A percentile compares a stretch with the other conserved stretches of the same genome.
These are phyloP conservation scores for Ailanthus altissimus DNA, from an alignment of 345 rosid genomes.

Conservation along the genomic window DNA sequence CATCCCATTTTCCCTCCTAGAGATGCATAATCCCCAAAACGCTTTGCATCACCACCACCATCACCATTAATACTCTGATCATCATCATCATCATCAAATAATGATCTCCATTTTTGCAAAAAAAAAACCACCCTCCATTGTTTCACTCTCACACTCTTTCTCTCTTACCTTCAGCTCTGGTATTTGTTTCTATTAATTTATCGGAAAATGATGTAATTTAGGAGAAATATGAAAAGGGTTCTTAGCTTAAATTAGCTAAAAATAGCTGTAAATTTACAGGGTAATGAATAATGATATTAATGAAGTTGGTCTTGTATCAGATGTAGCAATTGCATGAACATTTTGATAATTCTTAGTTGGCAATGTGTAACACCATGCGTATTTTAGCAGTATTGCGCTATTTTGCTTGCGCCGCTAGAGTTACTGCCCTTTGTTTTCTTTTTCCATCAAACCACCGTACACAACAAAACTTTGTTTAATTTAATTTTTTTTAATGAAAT, in stretches of 20 bases:
- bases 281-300: not conserved
- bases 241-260: not conserved
- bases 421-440: not conserved
- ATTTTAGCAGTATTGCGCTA: not conserved
- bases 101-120: not conserved
- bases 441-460: not conserved
- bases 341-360: conserved; percentile 17
- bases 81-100: too few relatives aligned
- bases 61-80: not conserved
- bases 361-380: not conserved
- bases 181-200: too few relatives aligned
- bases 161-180: not conserved
- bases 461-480: too few relatives aligned
- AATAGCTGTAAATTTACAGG: not conserved
- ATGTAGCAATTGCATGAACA: not conserved
- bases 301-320: not conserved
- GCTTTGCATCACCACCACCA: not conserved
- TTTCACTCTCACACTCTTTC: not conserved
- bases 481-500: too few relatives aligned
- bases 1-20: conserved; percentile 42
- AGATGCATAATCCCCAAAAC: conserved; percentile 18
- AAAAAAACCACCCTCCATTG: not conserved
- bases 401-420: not conserved
- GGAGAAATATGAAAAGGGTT: not conserved
- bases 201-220: not conserved